Evolutionary conservation across 208 protist species (phyloP).

Genomic region (Endotrypanum monterogeii): DNA sequence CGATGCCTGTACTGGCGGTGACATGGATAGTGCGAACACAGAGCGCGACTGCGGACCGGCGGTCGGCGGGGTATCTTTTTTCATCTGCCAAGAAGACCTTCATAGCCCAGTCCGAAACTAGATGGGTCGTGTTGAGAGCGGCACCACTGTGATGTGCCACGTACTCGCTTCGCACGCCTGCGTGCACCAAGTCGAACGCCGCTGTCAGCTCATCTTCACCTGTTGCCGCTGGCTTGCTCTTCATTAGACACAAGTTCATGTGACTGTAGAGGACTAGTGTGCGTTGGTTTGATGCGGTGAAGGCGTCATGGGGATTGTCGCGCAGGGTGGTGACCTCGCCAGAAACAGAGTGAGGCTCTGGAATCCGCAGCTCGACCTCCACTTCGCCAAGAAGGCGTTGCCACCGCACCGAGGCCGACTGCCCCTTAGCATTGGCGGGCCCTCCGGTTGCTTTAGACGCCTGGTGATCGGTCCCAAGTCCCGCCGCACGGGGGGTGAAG

Average conservation of each 20-base stretch:
- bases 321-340: background rate
- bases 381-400: constrained; percentile 22
- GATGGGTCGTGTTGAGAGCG: constrained; percentile 6
- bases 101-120: constrained; percentile 30
- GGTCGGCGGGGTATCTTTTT: background rate
- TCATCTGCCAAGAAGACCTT: constrained; percentile 29
- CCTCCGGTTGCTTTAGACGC: background rate
- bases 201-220: constrained; percentile 15
- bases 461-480: background rate
- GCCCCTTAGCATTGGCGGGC: background rate
- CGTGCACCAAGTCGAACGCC: constrained; percentile 26
- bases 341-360: constrained; percentile 11
- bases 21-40: constrained; percentile 24
- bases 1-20: constrained; percentile 36
- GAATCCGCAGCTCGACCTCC: constrained; percentile 24
- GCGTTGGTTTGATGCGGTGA: constrained; percentile 8
- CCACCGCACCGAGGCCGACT: constrained; percentile 1
- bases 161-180: constrained; percentile 28
- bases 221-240: background rate
- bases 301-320: background rate
- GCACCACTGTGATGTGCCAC: constrained; percentile 1
- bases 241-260: constrained; percentile 25
- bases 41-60: background rate
- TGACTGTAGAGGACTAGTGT: constrained; percentile 30
- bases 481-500: background rate